Percentiles rank a stretch among this genome's conserved stretches.
These are phyloP conservation scores for Solanum bulbocastanum DNA, from an alignment of 257 asterid species.

Conservation along the genomic window DNA sequence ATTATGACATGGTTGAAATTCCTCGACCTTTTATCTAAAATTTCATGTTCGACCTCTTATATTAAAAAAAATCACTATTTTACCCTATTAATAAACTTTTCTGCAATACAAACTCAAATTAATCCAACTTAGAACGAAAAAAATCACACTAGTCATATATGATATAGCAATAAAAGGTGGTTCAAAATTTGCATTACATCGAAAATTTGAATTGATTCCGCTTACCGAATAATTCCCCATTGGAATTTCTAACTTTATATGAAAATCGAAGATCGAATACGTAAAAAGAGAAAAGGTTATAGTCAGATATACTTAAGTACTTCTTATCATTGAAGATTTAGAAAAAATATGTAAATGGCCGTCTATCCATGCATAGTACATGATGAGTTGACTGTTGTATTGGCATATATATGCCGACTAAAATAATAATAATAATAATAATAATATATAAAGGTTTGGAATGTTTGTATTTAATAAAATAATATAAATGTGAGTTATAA, in stretches of 20 bases:
- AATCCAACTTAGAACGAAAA: too few species aligned
- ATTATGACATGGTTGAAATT: too few species aligned
- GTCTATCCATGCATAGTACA: not conserved
- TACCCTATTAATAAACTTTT: too few species aligned
- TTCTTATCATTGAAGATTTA: not conserved
- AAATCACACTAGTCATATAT: not conserved
- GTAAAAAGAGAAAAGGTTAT: not conserved
- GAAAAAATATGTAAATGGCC: not conserved
- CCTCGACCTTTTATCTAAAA: not conserved
- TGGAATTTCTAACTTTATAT: not conserved
- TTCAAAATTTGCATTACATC: not conserved
- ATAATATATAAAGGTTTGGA: not conserved
- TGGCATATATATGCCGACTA: not conserved
- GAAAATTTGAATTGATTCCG: not conserved
- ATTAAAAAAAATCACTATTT: not conserved
- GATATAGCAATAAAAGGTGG: not conserved
- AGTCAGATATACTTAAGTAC: not conserved
- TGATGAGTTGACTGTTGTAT: not conserved
- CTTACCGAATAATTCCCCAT: rapidly evolving
- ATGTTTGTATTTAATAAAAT: not conserved
- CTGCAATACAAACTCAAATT: not conserved
- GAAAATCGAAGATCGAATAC: not conserved
- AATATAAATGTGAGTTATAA: not conserved
- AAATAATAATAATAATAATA: not conserved
- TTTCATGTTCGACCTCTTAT: not conserved